Base-by-base conservation (phyloP, 352 stramenopile genomes). In the Peronospora destructor region DNA sequence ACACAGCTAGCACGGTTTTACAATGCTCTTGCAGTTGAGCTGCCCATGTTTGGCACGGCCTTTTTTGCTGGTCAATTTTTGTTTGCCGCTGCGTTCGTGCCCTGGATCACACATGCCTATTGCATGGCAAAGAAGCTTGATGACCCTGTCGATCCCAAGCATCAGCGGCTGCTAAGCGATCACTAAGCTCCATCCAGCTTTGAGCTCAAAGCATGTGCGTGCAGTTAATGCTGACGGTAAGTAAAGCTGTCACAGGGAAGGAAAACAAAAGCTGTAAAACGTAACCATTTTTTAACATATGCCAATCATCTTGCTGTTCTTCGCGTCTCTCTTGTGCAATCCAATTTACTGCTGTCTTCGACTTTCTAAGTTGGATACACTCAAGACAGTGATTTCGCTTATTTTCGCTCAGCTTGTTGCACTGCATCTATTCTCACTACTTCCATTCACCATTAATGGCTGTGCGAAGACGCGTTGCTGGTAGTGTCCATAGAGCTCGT, bases 1-100 rank as follows among this genome's bases (percentile, higher is more conserved):
- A 87, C 73, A 41, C 83, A 91, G 54, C 72, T 93, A 19, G 73
- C 83, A 45, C 64, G 68, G 30, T 88, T 93, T 37, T 91, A 87
- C 67, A 91, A 93, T 56, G 58, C 67, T 28, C 69, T 91, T 14
- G 76, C 76, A 2, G 77, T 75, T 5, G 73, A 68, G 45, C 67
- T 91, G 19, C 82, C 83, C 16, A 73, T 89, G 61, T 89, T 90
- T 37, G 83, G 83, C 28, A 59, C 62, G 0, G 73, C 76, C 17
- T 88, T 91, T 49, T 89, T 91, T 41, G 42, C 86, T 10, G 79
- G 74, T 1, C 83, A 93, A 44, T 55, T 87, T 21, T 44, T 83
- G 4, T 91, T 88, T 55, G 77, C 80, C 7, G 66, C 80, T 44
- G 63, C 68, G 11, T 93, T 87, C 50, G 63, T 87, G 45, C 78